Conservation (phyloP, 495 filamentous ascomycete species). For the Chaetomium cochliodes region DNA sequence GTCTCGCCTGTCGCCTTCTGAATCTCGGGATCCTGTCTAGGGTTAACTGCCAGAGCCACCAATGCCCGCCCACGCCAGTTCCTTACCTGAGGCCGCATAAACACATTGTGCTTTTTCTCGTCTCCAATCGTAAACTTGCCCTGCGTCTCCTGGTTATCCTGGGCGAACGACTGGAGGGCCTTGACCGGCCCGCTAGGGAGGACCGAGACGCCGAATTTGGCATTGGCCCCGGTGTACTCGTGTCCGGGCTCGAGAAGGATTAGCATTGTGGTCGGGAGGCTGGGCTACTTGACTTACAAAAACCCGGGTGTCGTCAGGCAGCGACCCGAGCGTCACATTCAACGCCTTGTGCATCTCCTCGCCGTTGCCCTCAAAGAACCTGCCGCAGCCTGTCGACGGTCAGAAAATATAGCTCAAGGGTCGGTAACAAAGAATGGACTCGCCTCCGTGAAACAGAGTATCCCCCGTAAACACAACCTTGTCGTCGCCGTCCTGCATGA, state of each 20-base stretch:
- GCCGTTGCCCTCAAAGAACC: constrained; percentile 92
- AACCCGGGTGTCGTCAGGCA: constrained; percentile 92
- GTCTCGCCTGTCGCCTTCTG: constrained; percentile 81
- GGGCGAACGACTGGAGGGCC: constrained; percentile 73
- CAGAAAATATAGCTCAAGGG: background rate
- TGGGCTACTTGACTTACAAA: constrained; percentile 58
- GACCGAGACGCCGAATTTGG: constrained; percentile 77
- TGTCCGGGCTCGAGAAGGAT: constrained; percentile 70
- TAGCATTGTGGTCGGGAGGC: background rate
- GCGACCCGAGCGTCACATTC: constrained; percentile 74
- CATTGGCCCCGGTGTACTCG: constrained; percentile 93
- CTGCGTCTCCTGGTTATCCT: constrained; percentile 81
- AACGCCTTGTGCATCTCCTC: constrained; percentile 86
- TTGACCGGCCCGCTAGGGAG: constrained; percentile 70
- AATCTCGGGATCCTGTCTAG: constrained; percentile 69
- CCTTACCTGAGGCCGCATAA: constrained; percentile 84
- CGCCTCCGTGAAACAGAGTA: constrained; percentile 91
- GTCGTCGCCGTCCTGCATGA: constrained; percentile 76
- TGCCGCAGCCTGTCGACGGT: constrained; percentile 70
- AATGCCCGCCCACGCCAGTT: too few species aligned
- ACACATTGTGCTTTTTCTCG: constrained; percentile 98
- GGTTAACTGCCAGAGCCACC: constrained; percentile 25
- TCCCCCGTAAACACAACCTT: constrained; percentile 92
- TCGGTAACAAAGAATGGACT: constrained; percentile 16
- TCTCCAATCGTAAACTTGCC: constrained; percentile 97